Base-by-base conservation (phyloP, 2,329 filamentous ascomycete genomes). In the Bipolaris bicolor region DNA sequence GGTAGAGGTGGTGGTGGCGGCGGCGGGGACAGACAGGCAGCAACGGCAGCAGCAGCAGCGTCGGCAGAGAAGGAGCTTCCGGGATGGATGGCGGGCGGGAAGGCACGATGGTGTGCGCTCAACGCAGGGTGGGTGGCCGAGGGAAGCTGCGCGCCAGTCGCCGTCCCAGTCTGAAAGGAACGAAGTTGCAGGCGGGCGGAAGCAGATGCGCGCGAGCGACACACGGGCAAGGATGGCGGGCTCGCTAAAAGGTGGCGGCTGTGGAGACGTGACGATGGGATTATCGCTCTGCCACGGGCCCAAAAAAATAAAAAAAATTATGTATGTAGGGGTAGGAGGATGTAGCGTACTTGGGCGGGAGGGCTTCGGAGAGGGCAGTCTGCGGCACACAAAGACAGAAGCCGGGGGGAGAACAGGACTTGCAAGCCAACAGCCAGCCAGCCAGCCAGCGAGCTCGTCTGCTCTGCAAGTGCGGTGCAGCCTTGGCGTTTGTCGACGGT, bases 171-270 rank as follows among this genome's bases (percentile, higher is more conserved):
- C 37, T 33, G 48, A 54, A 62, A 51, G 50, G 49, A 61, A 43
- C 13, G 13, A 26, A 67, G 62, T 57, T 46, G 51, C 58, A 55
- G 57, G 56, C 53, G 55, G 60, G 58, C 55, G 63, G 61, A 49
- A 60, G 50, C 43, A 33, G 26, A 33, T 33, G 43, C 26, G 43
- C 50, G 51, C 47, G 37, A 52, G 47, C 45, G 40, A 50, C 33
- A 36, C 37, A 26, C 53, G 48, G 53, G 58, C 62, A 53, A 51
- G 57, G 62, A 66, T 61, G 62, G 44, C 52, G 59, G 57, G 46
- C 68, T 76, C 72, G 73, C 72, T 75, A 73, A 71, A 68, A 66
- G 70, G 70, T 72, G 71, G 70, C 70, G 71, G 70, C 70, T 66
- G 67, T 56, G 61, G 57, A 61, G 62, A 49, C 20, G 65, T 65